Percentiles rank a stretch among this genome's conserved stretches.
Evolutionary conservation across 345 rosid species (phyloP).

Genomic region (Heritiera littoralis): DNA sequence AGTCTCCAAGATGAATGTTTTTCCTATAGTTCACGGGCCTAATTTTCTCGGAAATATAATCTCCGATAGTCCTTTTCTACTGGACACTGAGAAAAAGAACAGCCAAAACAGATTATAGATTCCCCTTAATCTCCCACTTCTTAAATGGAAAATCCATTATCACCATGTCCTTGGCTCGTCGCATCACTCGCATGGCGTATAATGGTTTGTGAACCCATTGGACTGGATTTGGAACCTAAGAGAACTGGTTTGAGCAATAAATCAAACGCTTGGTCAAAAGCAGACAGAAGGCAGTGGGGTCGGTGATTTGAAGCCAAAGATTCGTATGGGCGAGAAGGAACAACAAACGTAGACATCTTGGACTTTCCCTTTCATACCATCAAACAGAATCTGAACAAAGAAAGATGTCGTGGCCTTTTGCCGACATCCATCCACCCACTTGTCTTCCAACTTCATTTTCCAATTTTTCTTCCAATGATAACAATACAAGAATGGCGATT

Average conservation of each 20-base stretch:
- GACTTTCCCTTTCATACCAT: background rate
- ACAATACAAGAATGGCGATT: background rate
- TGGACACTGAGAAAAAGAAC: background rate
- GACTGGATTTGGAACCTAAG: background rate
- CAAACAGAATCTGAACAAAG: background rate
- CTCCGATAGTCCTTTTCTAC: background rate
- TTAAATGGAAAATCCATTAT: too few species aligned
- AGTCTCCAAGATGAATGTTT: background rate
- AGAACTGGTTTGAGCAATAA: background rate
- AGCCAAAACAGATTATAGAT: background rate
- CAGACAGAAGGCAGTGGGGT: background rate
- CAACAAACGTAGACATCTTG: background rate
- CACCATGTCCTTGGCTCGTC: too few species aligned
- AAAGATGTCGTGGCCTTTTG: background rate
- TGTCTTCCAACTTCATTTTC: background rate
- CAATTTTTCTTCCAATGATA: background rate
- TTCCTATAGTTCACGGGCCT: background rate
- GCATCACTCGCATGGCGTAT: too few species aligned
- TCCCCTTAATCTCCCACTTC: background rate
- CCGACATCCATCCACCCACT: background rate
- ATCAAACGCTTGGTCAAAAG: background rate
- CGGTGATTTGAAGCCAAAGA: background rate
- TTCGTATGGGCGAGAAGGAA: background rate
- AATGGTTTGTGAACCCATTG: background rate
- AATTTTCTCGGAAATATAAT: conserved; percentile 1